phyloP scores from a whole-genome alignment of 1,139 yeast species.

The Nakaseomyces delphensis region DNA sequence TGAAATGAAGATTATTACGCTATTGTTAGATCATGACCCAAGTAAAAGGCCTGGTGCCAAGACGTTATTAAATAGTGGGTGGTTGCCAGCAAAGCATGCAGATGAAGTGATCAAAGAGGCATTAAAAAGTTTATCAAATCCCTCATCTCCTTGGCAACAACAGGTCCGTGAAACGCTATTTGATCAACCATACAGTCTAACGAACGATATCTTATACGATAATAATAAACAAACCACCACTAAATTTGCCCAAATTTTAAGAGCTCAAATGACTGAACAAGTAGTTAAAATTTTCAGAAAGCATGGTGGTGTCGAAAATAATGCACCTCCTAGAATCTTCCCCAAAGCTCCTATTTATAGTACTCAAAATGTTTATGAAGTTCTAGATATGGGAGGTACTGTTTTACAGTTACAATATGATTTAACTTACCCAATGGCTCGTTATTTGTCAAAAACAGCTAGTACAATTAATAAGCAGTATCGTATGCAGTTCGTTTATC shows the following conservation, averaged over 20 bases:
- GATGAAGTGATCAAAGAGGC: constrained; percentile 88
- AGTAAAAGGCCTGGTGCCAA: constrained; percentile 69
- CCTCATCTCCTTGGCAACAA: constrained; percentile 89
- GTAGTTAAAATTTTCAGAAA: constrained; percentile 52
- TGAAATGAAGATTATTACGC: constrained; percentile 57
- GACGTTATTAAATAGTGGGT: constrained; percentile 65
- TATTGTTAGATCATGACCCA: constrained; percentile 72
- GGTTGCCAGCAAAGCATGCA: constrained; percentile 80
- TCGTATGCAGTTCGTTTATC: constrained; percentile 72
- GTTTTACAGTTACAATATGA: constrained; percentile 86
- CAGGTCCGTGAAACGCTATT: constrained; percentile 83
- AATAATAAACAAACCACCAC: constrained; percentile 31
- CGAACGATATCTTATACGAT: constrained; percentile 76
- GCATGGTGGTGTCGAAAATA: constrained; percentile 83
- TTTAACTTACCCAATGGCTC: constrained; percentile 78
- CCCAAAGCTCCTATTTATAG: constrained; percentile 74
- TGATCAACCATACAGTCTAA: constrained; percentile 72
- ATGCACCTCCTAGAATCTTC: constrained; percentile 52
- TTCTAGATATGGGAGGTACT: constrained; percentile 77
- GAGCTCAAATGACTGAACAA: constrained; percentile 44
- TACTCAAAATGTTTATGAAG: constrained; percentile 57
- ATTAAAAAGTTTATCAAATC: constrained; percentile 71
- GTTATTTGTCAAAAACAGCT: constrained; percentile 61
- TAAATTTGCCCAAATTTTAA: constrained; percentile 32
- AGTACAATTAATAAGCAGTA: constrained; percentile 46